Conservation (phyloP, 495 filamentous ascomycete species). For the Articulospora tetracladia region DNA sequence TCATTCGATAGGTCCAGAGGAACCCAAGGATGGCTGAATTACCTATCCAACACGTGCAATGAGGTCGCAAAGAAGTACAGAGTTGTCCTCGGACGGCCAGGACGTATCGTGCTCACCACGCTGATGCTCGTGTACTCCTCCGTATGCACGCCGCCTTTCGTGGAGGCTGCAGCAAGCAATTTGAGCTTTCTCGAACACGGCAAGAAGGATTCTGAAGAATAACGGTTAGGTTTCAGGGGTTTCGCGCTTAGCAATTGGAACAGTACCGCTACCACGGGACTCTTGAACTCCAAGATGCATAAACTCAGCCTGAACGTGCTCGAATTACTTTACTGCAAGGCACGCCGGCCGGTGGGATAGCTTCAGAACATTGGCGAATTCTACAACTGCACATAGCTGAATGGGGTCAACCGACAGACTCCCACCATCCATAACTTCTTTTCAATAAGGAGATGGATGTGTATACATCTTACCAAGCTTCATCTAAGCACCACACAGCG, state of each 20-base stretch:
- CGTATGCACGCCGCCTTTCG: background rate
- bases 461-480: background rate
- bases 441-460: background rate
- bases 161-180: background rate
- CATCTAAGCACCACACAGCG: background rate
- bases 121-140: background rate
- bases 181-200: conserved; percentile 8
- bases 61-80: background rate
- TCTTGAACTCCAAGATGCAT: background rate
- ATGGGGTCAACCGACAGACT: background rate
- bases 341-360: background rate
- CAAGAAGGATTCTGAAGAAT: background rate
- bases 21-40: too few species aligned
- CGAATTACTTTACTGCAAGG: background rate
- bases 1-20: background rate
- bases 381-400: background rate
- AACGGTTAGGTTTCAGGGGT: background rate
- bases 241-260: background rate
- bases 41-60: too few species aligned
- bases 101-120: conserved; percentile 1
- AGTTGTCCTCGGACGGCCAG: background rate
- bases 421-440: background rate
- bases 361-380: background rate
- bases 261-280: conserved; percentile 5
- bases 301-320: background rate